Evolutionary conservation across 2,329 filamentous ascomycete species (phyloP).

Genomic region (Botryotinia globosa): DNA sequence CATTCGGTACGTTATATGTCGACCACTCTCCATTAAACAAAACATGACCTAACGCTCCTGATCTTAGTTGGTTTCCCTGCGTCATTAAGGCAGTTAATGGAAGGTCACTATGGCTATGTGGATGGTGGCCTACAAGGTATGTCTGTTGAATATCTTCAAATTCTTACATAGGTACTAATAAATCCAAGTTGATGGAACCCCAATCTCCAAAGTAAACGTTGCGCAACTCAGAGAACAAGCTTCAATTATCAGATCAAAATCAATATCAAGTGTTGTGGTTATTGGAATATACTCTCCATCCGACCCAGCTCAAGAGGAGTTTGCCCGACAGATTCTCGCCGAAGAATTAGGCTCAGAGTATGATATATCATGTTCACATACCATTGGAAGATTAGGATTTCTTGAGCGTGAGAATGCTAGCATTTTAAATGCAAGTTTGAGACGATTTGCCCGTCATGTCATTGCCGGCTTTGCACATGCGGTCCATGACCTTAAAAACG

Average conservation of each 20-base stretch:
- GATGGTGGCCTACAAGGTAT: constrained; percentile 41
- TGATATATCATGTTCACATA: constrained; percentile 51
- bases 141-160: background rate
- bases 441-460: constrained; percentile 55
- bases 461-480: constrained; percentile 55
- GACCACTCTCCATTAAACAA: background rate
- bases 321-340: constrained; percentile 47
- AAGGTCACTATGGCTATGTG: constrained; percentile 49
- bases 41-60: background rate
- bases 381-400: constrained; percentile 48
- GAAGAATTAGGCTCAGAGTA: constrained; percentile 41
- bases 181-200: constrained; percentile 32
- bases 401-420: constrained; percentile 63
- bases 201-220: constrained; percentile 29
- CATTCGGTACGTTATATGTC: constrained; percentile 38
- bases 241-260: constrained; percentile 34
- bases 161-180: constrained; percentile 12
- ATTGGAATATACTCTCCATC: constrained; percentile 58
- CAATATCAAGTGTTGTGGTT: constrained; percentile 49
- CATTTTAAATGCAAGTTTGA: constrained; percentile 61
- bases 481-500: constrained; percentile 50
- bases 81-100: constrained; percentile 45
- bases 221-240: constrained; percentile 36
- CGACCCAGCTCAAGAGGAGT: constrained; percentile 53
- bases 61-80: constrained; percentile 46